phyloP scores from a whole-genome alignment of 148 eudicot species.

The Vaccinium corymbosum region DNA sequence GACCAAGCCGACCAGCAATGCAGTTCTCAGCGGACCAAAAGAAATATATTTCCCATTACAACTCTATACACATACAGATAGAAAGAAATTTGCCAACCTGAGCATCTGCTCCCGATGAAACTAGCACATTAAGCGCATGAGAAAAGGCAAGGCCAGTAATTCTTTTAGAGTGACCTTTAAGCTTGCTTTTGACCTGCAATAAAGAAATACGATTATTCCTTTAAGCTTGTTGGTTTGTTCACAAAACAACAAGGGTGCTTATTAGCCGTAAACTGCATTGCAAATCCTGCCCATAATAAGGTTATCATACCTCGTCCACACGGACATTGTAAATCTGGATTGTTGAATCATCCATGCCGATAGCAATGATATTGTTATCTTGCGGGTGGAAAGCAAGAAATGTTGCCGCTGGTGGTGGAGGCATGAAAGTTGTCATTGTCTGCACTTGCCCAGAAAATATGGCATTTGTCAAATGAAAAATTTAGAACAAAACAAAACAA shows the following conservation, averaged over 20 bases:
- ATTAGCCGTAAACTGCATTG: not conserved
- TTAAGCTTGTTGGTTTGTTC: too few relatives aligned
- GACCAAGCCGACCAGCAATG: not conserved
- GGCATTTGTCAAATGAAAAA: not conserved
- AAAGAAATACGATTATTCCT: not conserved
- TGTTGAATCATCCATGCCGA: slow-evolving; percentile 93
- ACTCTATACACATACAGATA: not conserved
- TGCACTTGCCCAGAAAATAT: slow-evolving; percentile 36
- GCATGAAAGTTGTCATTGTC: slow-evolving; percentile 91
- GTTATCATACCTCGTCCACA: slow-evolving; percentile 65
- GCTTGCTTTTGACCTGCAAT: slow-evolving; percentile 78
- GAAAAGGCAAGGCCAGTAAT: slow-evolving; percentile 90
- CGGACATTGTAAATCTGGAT: slow-evolving; percentile 93
- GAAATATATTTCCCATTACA: not conserved
- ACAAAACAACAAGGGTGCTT: not conserved
- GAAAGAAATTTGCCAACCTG: slow-evolving; percentile 47
- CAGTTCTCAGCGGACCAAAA: not conserved
- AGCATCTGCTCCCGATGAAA: slow-evolving; percentile 91
- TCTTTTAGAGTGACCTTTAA: slow-evolving; percentile 84
- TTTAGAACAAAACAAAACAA: slow-evolving; percentile 4
- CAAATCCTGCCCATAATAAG: not conserved
- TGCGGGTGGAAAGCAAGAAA: slow-evolving; percentile 92
- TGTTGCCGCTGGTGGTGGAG: slow-evolving; percentile 92
- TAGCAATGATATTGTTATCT: slow-evolving; percentile 91
- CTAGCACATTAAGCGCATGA: slow-evolving; percentile 61